These are phyloP conservation scores for Adansonia digitata DNA, from an alignment of 345 rosid species.

Conservation along the genomic window DNA sequence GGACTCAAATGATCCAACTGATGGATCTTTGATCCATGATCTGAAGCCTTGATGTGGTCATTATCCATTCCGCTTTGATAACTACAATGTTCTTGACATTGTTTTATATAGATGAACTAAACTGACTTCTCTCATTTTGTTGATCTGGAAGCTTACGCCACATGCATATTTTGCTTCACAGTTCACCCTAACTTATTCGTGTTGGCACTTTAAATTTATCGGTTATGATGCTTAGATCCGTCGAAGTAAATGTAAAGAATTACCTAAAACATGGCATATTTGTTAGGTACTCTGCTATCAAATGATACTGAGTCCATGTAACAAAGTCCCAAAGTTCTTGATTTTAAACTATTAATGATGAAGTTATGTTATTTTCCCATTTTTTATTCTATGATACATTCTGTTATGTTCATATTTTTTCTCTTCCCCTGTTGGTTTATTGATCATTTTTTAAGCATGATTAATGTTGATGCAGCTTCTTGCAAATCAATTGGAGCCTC, in stretches of 20 bases:
- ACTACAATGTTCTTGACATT: not conserved
- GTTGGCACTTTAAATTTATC: not conserved
- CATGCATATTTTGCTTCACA: not conserved
- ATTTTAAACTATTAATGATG: not conserved
- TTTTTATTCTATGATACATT: not conserved
- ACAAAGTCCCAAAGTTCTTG: not conserved
- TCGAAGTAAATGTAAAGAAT: not conserved
- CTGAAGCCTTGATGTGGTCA: not conserved
- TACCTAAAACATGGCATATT: not conserved
- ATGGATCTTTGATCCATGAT: not conserved
- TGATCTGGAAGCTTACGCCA: not conserved
- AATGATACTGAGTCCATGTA: too few relatives aligned
- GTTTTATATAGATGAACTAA: not conserved
- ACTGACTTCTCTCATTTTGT: not conserved
- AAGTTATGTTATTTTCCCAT: not conserved
- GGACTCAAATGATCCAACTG: not conserved
- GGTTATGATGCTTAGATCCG: not conserved
- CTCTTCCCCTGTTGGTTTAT: not conserved
- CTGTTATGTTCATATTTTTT: not conserved
- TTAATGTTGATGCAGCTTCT: constrained; percentile 52
- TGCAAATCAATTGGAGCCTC: constrained; percentile 76
- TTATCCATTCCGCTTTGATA: not conserved
- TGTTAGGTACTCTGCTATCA: too few relatives aligned
- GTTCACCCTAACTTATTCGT: not conserved
- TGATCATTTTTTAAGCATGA: constrained; percentile 7